Evolutionary conservation across 2,329 filamentous ascomycete species (phyloP), one percentile per base, ranked within the genome.

Genomic region (Fonsecaea multimorphosa): DNA sequence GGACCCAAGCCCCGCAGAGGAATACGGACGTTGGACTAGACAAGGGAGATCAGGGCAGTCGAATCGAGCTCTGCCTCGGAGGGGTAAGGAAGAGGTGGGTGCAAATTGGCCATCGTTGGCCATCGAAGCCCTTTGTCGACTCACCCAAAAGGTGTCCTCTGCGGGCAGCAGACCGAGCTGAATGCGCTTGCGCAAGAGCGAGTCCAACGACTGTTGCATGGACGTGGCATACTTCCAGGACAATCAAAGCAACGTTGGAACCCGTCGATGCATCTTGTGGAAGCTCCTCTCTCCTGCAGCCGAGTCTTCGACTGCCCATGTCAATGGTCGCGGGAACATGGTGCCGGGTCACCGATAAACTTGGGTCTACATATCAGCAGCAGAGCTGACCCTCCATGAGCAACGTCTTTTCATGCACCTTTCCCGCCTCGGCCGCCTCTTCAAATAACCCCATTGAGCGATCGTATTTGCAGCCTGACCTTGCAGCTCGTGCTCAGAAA

Each of bases 401-500:
- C 55, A 22, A 11, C n/a, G 38, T 31, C 31, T 27, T 54, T 58
- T 34, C 44, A 57, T 65, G 62, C 62, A 22, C 51, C 27, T 53
- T 56, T 44, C 24, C 40, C 52, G 12, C 29, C 55, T 58, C 32
- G 22, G 7, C 8, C 6, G 19, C 31, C 44, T 19, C 36, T 61
- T 22, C 16, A 44, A 31, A 49, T 29, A 29, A 58, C 34, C 46
- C 58, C 22, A 44, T 61, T 29, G 32, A 55, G 40, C n/a, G n/a
- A 4, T 19, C 49, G 27, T n/a, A 2, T 54, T 22, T 36, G 36
- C 19, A 38, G 60, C 29, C 40, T 32, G 40, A 46, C 14, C 16
- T 51, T 51, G 51, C 51, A 57, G 14, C 63, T 65, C 58, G 63
- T 61, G 40, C 40, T 60, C 52, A 52, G 34, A 55, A 31, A 19